phyloP scores from a whole-genome alignment of 73 alveolate genomes.

The Halteria grandinella region DNA sequence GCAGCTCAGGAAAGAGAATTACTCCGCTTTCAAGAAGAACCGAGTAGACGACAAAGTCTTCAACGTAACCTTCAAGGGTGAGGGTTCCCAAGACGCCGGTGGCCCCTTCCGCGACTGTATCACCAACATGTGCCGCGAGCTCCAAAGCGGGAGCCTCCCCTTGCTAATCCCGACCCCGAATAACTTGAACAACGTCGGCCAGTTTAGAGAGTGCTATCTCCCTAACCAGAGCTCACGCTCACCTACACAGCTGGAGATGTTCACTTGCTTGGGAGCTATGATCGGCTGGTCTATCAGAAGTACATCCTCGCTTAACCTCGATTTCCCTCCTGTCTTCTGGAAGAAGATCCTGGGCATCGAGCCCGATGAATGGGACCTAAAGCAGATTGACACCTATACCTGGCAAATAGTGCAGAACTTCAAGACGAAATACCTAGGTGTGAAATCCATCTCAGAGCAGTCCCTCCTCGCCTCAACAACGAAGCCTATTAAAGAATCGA shows the following conservation, averaged over 20 bases:
- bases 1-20: conserved; percentile 7
- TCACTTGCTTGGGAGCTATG: conserved; percentile 62
- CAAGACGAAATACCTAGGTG: conserved; percentile 32
- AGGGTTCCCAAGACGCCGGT: conserved; percentile 81
- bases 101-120: conserved; percentile 86
- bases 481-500: no score
- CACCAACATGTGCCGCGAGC: conserved; percentile 73
- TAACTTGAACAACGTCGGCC: conserved; percentile 69
- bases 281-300: conserved; percentile 79
- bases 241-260: conserved; percentile 71
- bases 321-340: conserved; percentile 79
- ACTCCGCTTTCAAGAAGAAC: conserved; percentile 8
- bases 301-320: conserved; percentile 67
- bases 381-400: conserved; percentile 74
- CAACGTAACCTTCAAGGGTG: conserved; percentile 69
- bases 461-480: no score
- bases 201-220: conserved; percentile 73
- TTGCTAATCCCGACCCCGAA: conserved; percentile 76
- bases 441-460: no score
- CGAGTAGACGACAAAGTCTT: conserved; percentile 61
- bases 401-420: conserved; percentile 77
- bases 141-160: conserved; percentile 63
- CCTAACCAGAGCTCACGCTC: conserved; percentile 73
- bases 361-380: conserved; percentile 63
- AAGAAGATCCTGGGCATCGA: conserved; percentile 69